Evolutionary conservation across 2,329 filamentous ascomycete species (phyloP).

Genomic region (Sporothrix schenckii): DNA sequence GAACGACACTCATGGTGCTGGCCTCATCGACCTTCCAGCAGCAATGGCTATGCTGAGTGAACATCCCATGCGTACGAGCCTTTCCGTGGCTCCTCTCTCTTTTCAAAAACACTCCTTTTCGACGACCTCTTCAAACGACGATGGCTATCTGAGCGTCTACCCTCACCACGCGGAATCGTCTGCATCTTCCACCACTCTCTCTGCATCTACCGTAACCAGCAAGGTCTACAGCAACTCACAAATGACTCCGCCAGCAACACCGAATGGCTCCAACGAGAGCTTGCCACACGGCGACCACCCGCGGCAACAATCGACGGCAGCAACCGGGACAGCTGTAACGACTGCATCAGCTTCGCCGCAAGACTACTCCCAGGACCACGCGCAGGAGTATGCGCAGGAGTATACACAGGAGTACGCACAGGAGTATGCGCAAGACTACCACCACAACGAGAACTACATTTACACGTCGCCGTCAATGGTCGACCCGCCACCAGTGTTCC

Average conservation of each 20-base stretch:
- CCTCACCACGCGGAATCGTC: constrained; percentile 69
- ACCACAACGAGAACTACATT: constrained; percentile 28
- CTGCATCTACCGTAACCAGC: constrained; percentile 37
- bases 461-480: constrained; percentile 47
- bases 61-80: constrained; percentile 58
- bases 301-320: constrained; percentile 11
- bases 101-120: constrained; percentile 51
- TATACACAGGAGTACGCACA: constrained; percentile 24
- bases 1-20: constrained; percentile 34
- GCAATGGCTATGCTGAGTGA: constrained; percentile 54
- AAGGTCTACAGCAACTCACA: constrained; percentile 58
- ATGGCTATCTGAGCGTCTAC: constrained; percentile 47
- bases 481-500: constrained; percentile 69
- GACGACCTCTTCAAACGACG: constrained; percentile 39
- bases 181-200: constrained; percentile 52
- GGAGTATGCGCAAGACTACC: constrained; percentile 23
- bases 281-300: constrained; percentile 49
- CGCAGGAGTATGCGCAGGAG: constrained; percentile 21
- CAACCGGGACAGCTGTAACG: constrained; percentile 10
- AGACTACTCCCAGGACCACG: constrained; percentile 24
- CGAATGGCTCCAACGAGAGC: constrained; percentile 67
- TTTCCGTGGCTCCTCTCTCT: constrained; percentile 63
- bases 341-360: neutral
- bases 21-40: constrained; percentile 37
- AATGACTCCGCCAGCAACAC: constrained; percentile 77